These are phyloP conservation scores for Ochromonas danica DNA, from an alignment of 108 stramenopile species.

Conservation along the genomic window DNA sequence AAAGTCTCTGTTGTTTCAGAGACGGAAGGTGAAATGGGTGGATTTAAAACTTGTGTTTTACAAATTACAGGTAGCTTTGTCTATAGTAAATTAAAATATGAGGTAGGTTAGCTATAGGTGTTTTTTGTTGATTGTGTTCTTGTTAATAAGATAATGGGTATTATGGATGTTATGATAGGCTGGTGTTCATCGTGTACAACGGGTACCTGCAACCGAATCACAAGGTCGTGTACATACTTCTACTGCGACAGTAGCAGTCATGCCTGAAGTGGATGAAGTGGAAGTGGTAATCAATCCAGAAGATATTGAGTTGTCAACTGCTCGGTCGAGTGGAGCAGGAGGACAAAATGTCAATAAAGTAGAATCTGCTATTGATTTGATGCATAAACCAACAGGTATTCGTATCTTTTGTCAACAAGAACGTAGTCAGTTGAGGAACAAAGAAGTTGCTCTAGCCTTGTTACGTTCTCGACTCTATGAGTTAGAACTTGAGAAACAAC, in stretches of 20 bases:
- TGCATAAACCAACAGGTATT: conserved; percentile 59
- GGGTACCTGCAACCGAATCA: conserved; percentile 56
- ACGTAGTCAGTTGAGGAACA: conserved; percentile 54
- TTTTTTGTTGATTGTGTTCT: too few species aligned
- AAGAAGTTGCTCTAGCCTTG: conserved; percentile 53
- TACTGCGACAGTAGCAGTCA: conserved; percentile 55
- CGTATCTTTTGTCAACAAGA: conserved; percentile 59
- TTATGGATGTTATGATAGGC: conserved; percentile 29
- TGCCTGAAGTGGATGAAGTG: conserved; percentile 60
- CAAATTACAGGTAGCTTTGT: conserved; percentile 51
- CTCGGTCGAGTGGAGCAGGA: conserved; percentile 43
- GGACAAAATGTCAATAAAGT: conserved; percentile 43
- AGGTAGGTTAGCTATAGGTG: too few species aligned
- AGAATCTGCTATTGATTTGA: conserved; percentile 53
- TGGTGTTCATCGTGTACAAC: conserved; percentile 56
- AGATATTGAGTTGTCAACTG: conserved; percentile 54
- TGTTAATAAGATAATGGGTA: too few species aligned
- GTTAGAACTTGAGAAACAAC: conserved; percentile 46
- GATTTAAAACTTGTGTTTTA: conserved; percentile 47
- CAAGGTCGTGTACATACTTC: conserved; percentile 57
- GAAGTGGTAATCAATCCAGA: conserved; percentile 47
- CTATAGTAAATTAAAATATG: conserved; percentile 57
- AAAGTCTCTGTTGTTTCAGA: conserved; percentile 35
- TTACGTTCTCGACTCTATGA: conserved; percentile 51
- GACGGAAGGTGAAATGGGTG: conserved; percentile 45